Evolutionary conservation across 495 filamentous ascomycete genomes (phyloP).

Genomic region (Poronia punctata): DNA sequence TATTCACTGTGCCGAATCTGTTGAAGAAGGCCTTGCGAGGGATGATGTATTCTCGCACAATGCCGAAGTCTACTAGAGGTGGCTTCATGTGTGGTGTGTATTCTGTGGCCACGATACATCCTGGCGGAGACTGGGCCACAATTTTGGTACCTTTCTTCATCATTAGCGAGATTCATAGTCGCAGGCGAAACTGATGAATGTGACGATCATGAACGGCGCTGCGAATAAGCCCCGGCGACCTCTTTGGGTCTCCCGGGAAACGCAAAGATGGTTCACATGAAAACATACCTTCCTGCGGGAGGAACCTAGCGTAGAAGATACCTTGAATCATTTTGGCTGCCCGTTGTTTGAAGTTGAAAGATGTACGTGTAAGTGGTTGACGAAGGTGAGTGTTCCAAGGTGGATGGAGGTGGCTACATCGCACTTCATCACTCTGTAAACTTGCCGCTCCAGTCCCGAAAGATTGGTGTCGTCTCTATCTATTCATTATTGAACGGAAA

Average conservation of each 20-base stretch:
- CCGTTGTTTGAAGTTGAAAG: background rate
- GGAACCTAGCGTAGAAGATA: constrained; percentile 93
- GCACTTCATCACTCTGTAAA: background rate
- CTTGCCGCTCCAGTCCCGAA: too few relatives aligned
- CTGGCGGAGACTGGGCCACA: constrained; percentile 64
- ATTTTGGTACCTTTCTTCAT: constrained; percentile 70
- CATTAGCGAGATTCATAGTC: background rate
- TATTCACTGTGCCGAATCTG: constrained; percentile 71
- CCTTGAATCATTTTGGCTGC: constrained; percentile 68
- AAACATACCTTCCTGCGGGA: constrained; percentile 84
- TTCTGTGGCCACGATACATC: constrained; percentile 55
- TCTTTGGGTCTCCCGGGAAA: background rate
- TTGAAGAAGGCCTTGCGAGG: constrained; percentile 88
- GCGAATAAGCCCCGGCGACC: background rate
- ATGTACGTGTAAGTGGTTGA: background rate
- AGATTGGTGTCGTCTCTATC: too few relatives aligned
- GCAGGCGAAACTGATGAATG: background rate
- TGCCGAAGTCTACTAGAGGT: constrained; percentile 74
- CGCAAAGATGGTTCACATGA: too few relatives aligned
- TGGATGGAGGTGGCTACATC: too few relatives aligned
- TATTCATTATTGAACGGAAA: too few relatives aligned
- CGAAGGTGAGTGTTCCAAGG: background rate
- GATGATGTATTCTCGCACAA: constrained; percentile 83
- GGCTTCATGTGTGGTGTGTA: constrained; percentile 45
- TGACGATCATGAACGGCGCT: background rate